Evolutionary conservation across 495 filamentous ascomycete genomes (phyloP), one percentile per base, ranked within the genome.

Genomic region (Neurospora sp.): DNA sequence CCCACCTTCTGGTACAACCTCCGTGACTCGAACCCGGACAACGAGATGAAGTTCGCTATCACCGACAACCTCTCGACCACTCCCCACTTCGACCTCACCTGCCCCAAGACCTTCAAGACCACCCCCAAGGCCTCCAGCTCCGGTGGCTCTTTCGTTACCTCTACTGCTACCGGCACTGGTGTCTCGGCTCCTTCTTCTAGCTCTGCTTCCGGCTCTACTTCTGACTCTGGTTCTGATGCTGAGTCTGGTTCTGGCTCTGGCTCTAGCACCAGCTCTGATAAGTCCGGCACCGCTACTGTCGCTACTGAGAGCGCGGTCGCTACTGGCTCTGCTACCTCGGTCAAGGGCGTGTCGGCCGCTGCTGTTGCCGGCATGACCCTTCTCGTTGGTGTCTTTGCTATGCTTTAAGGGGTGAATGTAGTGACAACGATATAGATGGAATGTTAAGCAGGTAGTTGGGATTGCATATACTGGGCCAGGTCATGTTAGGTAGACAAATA

Each of bases 1-100:
- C 90, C 90, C 80, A 90, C 89, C 70, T 94, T 87, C 85, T 94
- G 87, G 86, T 82, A 82, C 78, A 82, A 81, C 75, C 81, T 84
- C 42, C 78, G 80, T 59, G 84, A 84, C 75, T 84, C 82, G 70
- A 84, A 84, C 80, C 79, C 78, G 27, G 82, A 79, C 76, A 83
- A 84, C 80, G 71, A 77, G 74, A 79, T 80, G 78, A 80, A 82
- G 77, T 84, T 84, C 38, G 80, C 79, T 70, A 83, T 84, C 74
- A 83, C 80, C 73, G 83, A 83, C 45, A 82, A 85, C 73, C 83
- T 89, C 70, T 84, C 77, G 70, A 88, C 84, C 74, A 86, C 78
- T 20, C 88, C 89, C 71, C 78, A 86, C 61, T 91, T 86, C 81
- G 82, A 90, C 79, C 83, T 91, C 45, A 84, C 82, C 74, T 91